Evolutionary conservation across 75 land plant genomes (phyloP).

Genomic region (Pinus tabuliformis): DNA sequence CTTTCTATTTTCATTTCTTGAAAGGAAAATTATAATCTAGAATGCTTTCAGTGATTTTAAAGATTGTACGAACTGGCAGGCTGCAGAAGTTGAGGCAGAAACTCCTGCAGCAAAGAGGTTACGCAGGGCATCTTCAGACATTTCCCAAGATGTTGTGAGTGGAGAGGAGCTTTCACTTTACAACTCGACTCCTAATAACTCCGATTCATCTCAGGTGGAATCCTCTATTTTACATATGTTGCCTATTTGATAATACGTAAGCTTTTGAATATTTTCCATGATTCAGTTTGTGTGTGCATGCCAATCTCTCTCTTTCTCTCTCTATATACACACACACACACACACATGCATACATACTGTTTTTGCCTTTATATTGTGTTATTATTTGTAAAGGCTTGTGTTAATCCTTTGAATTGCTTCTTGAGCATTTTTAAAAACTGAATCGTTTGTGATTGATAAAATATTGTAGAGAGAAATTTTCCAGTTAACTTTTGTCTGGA

Average conservation of each 20-base stretch:
- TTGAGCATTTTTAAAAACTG: not conserved
- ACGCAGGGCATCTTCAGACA: constrained; percentile 69
- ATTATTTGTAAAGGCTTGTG: not conserved
- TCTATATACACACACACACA: no score
- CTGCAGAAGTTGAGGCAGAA: constrained; percentile 81
- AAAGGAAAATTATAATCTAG: not conserved
- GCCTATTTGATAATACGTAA: not conserved
- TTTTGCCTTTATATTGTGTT: not conserved
- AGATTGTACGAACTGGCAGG: constrained; percentile 23
- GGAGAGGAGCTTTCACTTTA: constrained; percentile 87
- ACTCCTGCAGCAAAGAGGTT: constrained; percentile 69
- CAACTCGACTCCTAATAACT: constrained; percentile 55
- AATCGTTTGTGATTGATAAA: no score
- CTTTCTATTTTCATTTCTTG: not conserved
- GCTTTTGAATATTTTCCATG: not conserved
- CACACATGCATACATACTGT: no score
- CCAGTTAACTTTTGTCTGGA: no score
- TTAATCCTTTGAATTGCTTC: not conserved
- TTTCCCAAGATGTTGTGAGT: constrained; percentile 61
- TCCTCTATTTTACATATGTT: not conserved
- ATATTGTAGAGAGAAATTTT: no score
- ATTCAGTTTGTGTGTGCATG: not conserved
- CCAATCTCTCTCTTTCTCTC: not conserved
- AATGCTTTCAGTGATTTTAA: not conserved
- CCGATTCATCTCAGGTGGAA: constrained; percentile 69